Evolutionary conservation across 495 filamentous ascomycete species (phyloP).

Genomic region (Hypoxylon fragiforme): DNA sequence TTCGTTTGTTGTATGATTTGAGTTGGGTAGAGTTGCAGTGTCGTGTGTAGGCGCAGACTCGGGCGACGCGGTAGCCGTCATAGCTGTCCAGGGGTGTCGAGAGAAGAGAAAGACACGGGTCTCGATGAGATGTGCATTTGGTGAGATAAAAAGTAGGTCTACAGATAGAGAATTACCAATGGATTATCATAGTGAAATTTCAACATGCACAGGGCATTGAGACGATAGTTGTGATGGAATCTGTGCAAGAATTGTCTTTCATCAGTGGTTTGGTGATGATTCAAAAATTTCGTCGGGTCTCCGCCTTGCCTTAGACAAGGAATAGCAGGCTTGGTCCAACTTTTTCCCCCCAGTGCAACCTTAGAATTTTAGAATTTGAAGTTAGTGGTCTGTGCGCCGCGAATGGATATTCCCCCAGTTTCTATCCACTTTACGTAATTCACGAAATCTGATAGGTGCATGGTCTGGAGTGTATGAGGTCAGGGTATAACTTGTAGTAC

Average conservation of each 20-base stretch:
- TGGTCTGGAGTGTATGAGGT: no score
- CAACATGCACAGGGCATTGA: conserved; percentile 57
- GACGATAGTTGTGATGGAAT: conserved; percentile 46
- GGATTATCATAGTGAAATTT: conserved; percentile 61
- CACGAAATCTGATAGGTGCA: background rate
- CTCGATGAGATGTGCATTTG: conserved; percentile 68
- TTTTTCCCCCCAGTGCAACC: no score
- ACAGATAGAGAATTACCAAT: conserved; percentile 51
- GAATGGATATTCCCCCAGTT: background rate
- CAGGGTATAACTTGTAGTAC: background rate
- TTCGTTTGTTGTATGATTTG: conserved; percentile 21
- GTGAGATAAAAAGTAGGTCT: conserved; percentile 65
- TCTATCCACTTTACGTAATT: conserved; percentile 10
- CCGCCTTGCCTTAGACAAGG: conserved; percentile 37
- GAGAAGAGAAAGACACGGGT: conserved; percentile 56
- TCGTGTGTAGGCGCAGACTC: conserved; percentile 47
- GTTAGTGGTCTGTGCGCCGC: conserved; percentile 18
- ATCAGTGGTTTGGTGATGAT: conserved; percentile 52
- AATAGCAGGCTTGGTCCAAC: conserved; percentile 31
- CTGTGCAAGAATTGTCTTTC: conserved; percentile 41
- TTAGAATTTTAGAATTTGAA: no score
- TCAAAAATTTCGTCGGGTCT: conserved; percentile 43
- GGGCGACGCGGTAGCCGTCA: conserved; percentile 56
- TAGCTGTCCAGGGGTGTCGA: conserved; percentile 48
- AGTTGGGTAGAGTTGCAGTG: conserved; percentile 34